Base-by-base conservation (phyloP, 352 stramenopile species). In the Phytophthora fragariaefolia region DNA sequence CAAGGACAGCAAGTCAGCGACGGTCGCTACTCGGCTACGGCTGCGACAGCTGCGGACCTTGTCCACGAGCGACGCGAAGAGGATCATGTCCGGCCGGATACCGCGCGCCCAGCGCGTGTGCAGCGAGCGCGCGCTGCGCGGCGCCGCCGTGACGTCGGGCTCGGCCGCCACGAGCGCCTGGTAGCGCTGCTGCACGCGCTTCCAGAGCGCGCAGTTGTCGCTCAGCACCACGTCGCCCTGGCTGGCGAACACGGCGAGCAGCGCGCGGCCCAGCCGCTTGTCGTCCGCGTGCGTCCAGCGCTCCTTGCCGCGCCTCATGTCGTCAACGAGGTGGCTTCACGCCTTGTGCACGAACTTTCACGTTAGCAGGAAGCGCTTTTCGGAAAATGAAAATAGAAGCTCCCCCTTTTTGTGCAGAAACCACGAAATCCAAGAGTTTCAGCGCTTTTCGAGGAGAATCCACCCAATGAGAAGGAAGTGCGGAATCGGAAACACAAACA, bases 251-350 rank as follows among this genome's bases (percentile, higher is more conserved):
- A 77, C 69, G 12, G 42, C 58, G 36, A 77, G 59, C 28, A 77
- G 26, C 12, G 69, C 69, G 24, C 60, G 64, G 18, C 58, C 58
- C 42, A 77, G 55, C 12, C 69, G 69, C 50, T 67, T 59, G 46
- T 77, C 69, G 54, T 77, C 69, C 24, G 53, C 69, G 15, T 77
- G 64, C 42, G 69, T 74, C 69, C 69, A 77, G 30, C 69, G 69
- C 20, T 77, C 58, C 24, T 77, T 77, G 32, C 58, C 64, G 30
- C 55, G 55, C 54, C 69, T 58, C 69, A 77, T 77, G 32, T 53
- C 3, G n/a, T 49, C 17, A 34, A 38, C 46, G 24, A 34, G 5
- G 43, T 63, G 15, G 12, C 38, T 53, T 23, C 13, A 12, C 15
- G 8, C 13, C 47, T 63, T 63, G 23, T 46, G 55, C 28, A 59